These are phyloP conservation scores for Juncus effusus DNA, from an alignment of 176 grass and related monocot species.

Conservation along the genomic window DNA sequence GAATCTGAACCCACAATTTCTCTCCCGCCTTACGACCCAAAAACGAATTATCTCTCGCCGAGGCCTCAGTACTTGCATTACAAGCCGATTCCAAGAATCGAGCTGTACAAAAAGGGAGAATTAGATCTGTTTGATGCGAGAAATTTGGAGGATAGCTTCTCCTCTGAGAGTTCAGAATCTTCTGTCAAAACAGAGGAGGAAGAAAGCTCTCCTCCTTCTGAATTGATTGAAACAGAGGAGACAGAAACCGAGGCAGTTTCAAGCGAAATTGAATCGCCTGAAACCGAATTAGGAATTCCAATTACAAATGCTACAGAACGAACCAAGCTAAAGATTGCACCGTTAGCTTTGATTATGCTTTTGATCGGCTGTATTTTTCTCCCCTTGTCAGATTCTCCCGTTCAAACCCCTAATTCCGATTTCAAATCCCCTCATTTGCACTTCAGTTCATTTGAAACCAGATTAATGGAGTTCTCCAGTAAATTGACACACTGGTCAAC, in stretches of 20 bases:
- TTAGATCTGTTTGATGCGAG: slow-evolving; percentile 18
- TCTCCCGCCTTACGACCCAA: slow-evolving; percentile 66
- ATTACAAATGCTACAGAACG: neutral
- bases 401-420: slow-evolving; percentile 38
- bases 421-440: slow-evolving; percentile 47
- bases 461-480: slow-evolving; percentile 26
- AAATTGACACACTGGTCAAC: slow-evolving; percentile 55
- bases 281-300: neutral
- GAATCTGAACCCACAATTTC: slow-evolving; percentile 15
- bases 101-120: slow-evolving; percentile 25
- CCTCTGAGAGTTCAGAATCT: slow-evolving; percentile 45
- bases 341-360: slow-evolving; percentile 40
- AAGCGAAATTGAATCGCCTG: neutral
- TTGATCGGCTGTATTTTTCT: slow-evolving; percentile 34
- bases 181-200: slow-evolving; percentile 37
- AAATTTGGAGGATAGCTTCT: slow-evolving; percentile 52
- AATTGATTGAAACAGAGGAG: too few species aligned
- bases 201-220: slow-evolving; percentile 3
- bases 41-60: slow-evolving; percentile 83
- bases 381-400: slow-evolving; percentile 33
- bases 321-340: slow-evolving; percentile 12
- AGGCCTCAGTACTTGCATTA: slow-evolving; percentile 84
- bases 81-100: slow-evolving; percentile 57
- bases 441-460: slow-evolving; percentile 32
- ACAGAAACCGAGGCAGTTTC: neutral